A percentile compares a stretch with the other conserved stretches of the same genome.
Evolutionary conservation across 495 filamentous ascomycete species (phyloP).

Genomic region (Tuber umbilicatum): DNA sequence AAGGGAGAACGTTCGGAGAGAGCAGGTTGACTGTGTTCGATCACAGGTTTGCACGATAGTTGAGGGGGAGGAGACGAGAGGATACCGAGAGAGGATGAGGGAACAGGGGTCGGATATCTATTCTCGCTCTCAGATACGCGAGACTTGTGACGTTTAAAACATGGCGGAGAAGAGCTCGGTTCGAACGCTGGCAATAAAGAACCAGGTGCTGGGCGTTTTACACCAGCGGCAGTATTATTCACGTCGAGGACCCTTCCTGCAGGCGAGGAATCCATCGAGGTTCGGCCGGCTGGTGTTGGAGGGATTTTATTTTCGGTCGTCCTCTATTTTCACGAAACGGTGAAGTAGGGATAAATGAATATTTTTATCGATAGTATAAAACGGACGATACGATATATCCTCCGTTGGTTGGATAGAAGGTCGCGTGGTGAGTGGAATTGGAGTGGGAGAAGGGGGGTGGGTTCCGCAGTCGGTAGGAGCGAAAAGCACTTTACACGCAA

Average conservation of each 20-base stretch:
- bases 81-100: slow-evolving; percentile 87
- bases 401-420: not conserved
- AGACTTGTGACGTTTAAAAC: slow-evolving; percentile 66
- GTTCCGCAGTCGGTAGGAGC: slow-evolving; percentile 27
- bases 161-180: slow-evolving; percentile 80
- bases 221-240: slow-evolving; percentile 48
- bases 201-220: slow-evolving; percentile 66
- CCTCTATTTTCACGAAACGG: slow-evolving; percentile 1
- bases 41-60: slow-evolving; percentile 50
- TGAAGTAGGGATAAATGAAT: slow-evolving; percentile 4
- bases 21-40: slow-evolving; percentile 59
- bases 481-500: slow-evolving; percentile 37
- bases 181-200: slow-evolving; percentile 89
- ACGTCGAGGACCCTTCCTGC: slow-evolving; percentile 32
- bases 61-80: slow-evolving; percentile 78
- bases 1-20: slow-evolving; percentile 79
- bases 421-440: not conserved
- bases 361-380: slow-evolving; percentile 6
- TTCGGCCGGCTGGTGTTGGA: slow-evolving; percentile 1
- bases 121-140: slow-evolving; percentile 54
- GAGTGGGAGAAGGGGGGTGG: slow-evolving; percentile 3
- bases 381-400: not conserved
- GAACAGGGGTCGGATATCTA: slow-evolving; percentile 78
- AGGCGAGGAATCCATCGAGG: slow-evolving; percentile 35
- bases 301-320: not conserved